phyloP scores from a whole-genome alignment of 2,329 filamentous ascomycete genomes.

The Penicillium sp. region DNA sequence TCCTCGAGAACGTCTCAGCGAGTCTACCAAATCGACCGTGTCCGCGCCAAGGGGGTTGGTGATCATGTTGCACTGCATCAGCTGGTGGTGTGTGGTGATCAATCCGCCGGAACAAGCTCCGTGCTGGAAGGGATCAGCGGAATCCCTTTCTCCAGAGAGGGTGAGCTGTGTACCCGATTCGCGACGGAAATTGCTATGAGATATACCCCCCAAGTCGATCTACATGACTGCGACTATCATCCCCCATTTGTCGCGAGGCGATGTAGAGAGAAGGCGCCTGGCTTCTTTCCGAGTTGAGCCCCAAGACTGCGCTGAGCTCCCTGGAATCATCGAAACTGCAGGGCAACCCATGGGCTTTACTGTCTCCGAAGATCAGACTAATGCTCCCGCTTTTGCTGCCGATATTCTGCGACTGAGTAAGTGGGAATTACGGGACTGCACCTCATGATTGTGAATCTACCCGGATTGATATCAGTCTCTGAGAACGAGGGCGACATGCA shows the following conservation, averaged over 20 bases:
- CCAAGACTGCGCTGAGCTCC: constrained; percentile 10
- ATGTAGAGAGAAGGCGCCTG: constrained; percentile 10
- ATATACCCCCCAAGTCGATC: background rate
- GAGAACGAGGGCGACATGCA: constrained; percentile 56
- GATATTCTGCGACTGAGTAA: constrained; percentile 60
- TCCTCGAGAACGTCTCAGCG: constrained; percentile 11
- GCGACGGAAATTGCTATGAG: constrained; percentile 58
- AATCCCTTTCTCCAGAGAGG: constrained; percentile 59
- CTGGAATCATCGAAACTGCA: constrained; percentile 12
- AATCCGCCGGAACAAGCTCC: constrained; percentile 63
- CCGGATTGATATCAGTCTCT: constrained; percentile 55
- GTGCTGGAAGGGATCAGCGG: constrained; percentile 59
- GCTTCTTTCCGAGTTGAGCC: constrained; percentile 7
- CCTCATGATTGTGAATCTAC: constrained; percentile 61
- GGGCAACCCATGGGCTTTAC: constrained; percentile 10
- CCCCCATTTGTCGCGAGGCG: constrained; percentile 7
- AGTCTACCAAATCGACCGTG: constrained; percentile 56
- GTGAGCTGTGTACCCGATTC: constrained; percentile 61
- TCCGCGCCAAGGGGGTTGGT: constrained; percentile 52
- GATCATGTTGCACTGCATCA: constrained; percentile 55
- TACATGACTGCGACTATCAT: constrained; percentile 9
- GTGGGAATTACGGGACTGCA: constrained; percentile 46
- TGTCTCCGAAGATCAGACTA: background rate
- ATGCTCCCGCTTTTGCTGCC: constrained; percentile 39
- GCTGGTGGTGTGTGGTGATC: constrained; percentile 63